Evolutionary conservation across 805 yeast genomes (phyloP).

Genomic region (Candida easanensis): DNA sequence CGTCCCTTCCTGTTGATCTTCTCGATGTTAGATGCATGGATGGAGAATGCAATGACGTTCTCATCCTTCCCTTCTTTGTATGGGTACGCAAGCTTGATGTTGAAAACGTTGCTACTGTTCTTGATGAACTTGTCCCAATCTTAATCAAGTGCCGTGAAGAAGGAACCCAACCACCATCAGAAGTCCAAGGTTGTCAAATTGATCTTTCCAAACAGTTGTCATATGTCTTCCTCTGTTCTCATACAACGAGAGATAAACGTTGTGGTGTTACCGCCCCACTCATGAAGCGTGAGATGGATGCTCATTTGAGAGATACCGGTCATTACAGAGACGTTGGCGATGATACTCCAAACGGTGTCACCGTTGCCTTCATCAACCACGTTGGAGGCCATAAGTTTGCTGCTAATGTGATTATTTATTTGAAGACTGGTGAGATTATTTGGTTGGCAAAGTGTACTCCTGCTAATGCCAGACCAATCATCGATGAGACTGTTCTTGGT

Average conservation of each 20-base stretch:
- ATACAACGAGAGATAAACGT: constrained; percentile 83
- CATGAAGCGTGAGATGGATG: constrained; percentile 75
- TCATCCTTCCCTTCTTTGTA: constrained; percentile 71
- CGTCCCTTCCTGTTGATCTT: constrained; percentile 50
- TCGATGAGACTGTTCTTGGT: constrained; percentile 70
- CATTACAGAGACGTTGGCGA: constrained; percentile 77
- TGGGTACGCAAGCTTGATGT: constrained; percentile 56
- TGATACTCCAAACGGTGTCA: constrained; percentile 69
- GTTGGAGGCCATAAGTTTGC: constrained; percentile 96
- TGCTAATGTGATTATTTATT: constrained; percentile 81
- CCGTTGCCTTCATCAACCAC: constrained; percentile 72
- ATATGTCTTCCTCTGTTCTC: constrained; percentile 80
- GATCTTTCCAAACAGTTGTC: constrained; percentile 40
- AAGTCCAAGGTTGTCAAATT: constrained; percentile 28
- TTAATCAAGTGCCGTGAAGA: constrained; percentile 31
- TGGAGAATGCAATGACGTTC: constrained; percentile 52
- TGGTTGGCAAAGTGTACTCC: constrained; percentile 92
- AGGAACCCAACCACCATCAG: constrained; percentile 17
- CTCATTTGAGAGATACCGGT: constrained; percentile 66
- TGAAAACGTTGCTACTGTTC: constrained; percentile 41
- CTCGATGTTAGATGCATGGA: constrained; percentile 41
- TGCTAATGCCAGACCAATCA: constrained; percentile 64
- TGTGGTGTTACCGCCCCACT: constrained; percentile 95
- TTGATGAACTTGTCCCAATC: constrained; percentile 42
- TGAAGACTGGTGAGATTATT: constrained; percentile 67